A percentile compares a stretch with the other conserved stretches of the same genome.
Conservation (phyloP, 2,329 filamentous ascomycete species). For the Fusarium veterinarium region DNA sequence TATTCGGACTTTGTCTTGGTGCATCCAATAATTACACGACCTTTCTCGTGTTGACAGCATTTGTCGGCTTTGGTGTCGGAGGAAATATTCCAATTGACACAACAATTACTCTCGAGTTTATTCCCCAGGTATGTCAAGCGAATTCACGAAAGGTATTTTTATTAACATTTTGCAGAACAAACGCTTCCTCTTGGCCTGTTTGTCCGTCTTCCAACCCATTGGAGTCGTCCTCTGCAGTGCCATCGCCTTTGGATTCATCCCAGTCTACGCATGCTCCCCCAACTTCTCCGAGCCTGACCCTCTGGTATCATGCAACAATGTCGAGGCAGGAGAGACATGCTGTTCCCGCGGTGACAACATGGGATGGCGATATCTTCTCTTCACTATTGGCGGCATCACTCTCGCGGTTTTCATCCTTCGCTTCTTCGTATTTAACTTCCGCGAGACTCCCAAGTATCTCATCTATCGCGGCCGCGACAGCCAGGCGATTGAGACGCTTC, state of each 20-base stretch:
- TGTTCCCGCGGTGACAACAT: slow-evolving; percentile 58
- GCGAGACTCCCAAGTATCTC: slow-evolving; percentile 60
- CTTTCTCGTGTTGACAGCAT: slow-evolving; percentile 64
- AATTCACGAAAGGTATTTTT: no score
- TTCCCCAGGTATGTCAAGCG: slow-evolving; percentile 54
- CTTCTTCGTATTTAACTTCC: slow-evolving; percentile 59
- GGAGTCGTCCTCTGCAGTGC: slow-evolving; percentile 63
- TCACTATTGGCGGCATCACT: slow-evolving; percentile 57
- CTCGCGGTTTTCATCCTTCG: slow-evolving; percentile 58
- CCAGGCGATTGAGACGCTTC: slow-evolving; percentile 60
- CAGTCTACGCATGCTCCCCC: slow-evolving; percentile 61
- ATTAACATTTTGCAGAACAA: slow-evolving; percentile 46
- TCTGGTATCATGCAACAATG: slow-evolving; percentile 57
- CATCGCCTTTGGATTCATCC: slow-evolving; percentile 65
- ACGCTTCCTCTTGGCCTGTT: slow-evolving; percentile 62
- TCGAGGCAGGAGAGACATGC: slow-evolving; percentile 41
- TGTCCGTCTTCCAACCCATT: slow-evolving; percentile 67
- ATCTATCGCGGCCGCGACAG: slow-evolving; percentile 57
- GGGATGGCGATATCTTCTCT: slow-evolving; percentile 63
- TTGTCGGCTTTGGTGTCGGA: slow-evolving; percentile 64
- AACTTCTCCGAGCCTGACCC: slow-evolving; percentile 58
- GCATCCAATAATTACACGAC: slow-evolving; percentile 61
- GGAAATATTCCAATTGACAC: slow-evolving; percentile 68
- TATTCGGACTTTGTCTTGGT: slow-evolving; percentile 65
- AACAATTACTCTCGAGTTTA: slow-evolving; percentile 66